Conservation (phyloP, 495 filamentous ascomycete genomes). For the Podospora bellae-mahoneyi region DNA sequence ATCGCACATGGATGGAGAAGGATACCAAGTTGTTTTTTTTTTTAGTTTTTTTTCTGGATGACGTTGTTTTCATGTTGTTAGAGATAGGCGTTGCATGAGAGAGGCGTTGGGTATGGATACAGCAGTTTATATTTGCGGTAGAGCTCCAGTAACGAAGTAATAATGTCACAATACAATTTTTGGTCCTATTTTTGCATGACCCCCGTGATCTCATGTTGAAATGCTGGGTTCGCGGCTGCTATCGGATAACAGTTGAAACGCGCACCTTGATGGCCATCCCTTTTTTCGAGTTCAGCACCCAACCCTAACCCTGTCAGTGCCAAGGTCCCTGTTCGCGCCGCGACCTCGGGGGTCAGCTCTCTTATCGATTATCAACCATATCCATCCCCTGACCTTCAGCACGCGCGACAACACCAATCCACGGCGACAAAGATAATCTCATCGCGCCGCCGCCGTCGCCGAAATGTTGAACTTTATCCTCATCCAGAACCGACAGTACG, state of each 20-base stretch:
- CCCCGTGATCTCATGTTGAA: too few species aligned
- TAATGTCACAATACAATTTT: not conserved
- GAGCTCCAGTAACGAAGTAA: not conserved
- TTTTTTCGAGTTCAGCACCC: not conserved
- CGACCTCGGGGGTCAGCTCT: not conserved
- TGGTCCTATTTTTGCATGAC: too few species aligned
- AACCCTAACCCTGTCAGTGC: not conserved
- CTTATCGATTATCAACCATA: not conserved
- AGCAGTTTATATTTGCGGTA: not conserved
- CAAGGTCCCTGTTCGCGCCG: not conserved
- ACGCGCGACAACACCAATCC: conserved; percentile 2
- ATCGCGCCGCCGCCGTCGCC: conserved; percentile 18
- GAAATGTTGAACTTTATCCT: conserved; percentile 85
- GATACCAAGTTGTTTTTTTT: not conserved
- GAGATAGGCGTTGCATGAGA: not conserved
- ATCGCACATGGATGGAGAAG: conserved; percentile 3
- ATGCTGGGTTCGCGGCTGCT: too few species aligned
- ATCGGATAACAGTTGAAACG: not conserved
- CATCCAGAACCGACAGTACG: conserved; percentile 92
- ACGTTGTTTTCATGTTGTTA: not conserved
- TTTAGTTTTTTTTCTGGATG: not conserved
- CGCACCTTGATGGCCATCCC: not conserved
- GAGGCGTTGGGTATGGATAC: not conserved
- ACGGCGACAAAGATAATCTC: not conserved
- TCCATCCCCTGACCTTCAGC: not conserved